These are phyloP conservation scores for Hyaloscypha variabilis DNA, from an alignment of 495 filamentous ascomycete species.

Conservation along the genomic window DNA sequence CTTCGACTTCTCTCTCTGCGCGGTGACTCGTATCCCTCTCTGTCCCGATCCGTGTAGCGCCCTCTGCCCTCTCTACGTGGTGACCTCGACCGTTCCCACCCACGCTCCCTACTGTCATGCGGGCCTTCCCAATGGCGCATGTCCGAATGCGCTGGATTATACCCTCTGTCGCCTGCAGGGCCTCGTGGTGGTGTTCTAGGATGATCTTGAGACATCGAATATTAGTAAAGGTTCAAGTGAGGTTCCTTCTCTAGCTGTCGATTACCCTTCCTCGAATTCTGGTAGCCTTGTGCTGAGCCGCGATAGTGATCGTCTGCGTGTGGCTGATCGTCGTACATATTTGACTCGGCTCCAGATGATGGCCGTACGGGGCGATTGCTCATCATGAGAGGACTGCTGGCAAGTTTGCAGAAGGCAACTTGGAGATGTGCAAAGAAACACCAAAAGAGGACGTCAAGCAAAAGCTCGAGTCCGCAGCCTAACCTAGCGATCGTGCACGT, in stretches of 20 bases:
- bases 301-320: constrained; percentile 22
- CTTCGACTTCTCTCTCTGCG: constrained; percentile 46
- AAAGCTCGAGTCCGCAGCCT: too few relatives aligned
- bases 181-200: constrained; percentile 44
- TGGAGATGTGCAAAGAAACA: too few relatives aligned
- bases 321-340: constrained; percentile 34
- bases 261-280: constrained; percentile 35
- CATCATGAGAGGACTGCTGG: constrained; percentile 4
- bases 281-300: constrained; percentile 21
- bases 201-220: constrained; percentile 40
- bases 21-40: constrained; percentile 57
- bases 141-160: constrained; percentile 37
- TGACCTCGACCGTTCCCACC: constrained; percentile 34
- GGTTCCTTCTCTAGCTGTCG: constrained; percentile 28
- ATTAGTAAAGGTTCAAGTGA: constrained; percentile 33
- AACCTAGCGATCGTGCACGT: too few relatives aligned
- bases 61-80: constrained; percentile 34
- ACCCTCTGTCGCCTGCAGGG: constrained; percentile 42
- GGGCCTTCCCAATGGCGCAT: constrained; percentile 17
- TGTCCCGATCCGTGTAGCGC: constrained; percentile 57
- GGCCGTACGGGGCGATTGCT: constrained; percentile 10
- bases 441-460: neutral
- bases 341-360: constrained; percentile 9
- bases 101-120: constrained; percentile 33
- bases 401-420: neutral